phyloP scores from a whole-genome alignment of 202 grass and related monocot genomes.

The Schoenoplectus triqueter region DNA sequence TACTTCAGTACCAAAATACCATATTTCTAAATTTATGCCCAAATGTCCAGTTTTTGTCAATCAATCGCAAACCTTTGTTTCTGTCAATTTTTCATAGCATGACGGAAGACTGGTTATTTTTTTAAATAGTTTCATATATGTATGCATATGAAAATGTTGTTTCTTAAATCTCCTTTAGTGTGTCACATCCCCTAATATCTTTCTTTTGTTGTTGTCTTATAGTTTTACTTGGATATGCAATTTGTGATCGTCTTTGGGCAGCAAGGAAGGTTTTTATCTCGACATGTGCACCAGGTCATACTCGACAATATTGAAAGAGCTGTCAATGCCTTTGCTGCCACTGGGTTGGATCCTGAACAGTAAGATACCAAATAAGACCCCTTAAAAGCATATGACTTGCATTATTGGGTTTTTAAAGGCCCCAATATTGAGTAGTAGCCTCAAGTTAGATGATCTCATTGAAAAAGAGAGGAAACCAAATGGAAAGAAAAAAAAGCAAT shows the following conservation, averaged over 20 bases:
- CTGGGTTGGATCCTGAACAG: slow-evolving; percentile 93
- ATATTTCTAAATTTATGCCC: slow-evolving; percentile 7
- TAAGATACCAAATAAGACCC: slow-evolving; percentile 39
- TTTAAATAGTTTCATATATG: not conserved
- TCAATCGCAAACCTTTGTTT: slow-evolving; percentile 12
- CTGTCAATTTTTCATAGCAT: slow-evolving; percentile 27
- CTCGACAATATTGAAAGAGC: slow-evolving; percentile 89
- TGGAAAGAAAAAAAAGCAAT: not conserved
- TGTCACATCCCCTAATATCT: slow-evolving; percentile 28
- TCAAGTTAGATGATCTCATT: too few relatives aligned
- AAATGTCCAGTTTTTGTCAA: not conserved
- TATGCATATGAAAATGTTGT: not conserved
- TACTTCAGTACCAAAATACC: not conserved
- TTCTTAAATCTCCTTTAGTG: slow-evolving; percentile 1
- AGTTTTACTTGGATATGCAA: slow-evolving; percentile 99
- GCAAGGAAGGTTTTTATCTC: slow-evolving; percentile 89
- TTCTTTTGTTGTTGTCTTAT: slow-evolving; percentile 33
- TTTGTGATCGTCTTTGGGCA: slow-evolving; percentile 85
- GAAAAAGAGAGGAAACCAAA: not conserved
- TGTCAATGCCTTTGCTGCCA: slow-evolving; percentile 92
- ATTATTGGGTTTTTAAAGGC: not conserved
- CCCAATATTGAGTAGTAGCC: too few relatives aligned
- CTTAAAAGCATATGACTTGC: not conserved
- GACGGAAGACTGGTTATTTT: not conserved
- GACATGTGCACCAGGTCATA: slow-evolving; percentile 96